Evolutionary conservation across 1,139 yeast genomes (phyloP).

Genomic region (Kodamaea sp.): DNA sequence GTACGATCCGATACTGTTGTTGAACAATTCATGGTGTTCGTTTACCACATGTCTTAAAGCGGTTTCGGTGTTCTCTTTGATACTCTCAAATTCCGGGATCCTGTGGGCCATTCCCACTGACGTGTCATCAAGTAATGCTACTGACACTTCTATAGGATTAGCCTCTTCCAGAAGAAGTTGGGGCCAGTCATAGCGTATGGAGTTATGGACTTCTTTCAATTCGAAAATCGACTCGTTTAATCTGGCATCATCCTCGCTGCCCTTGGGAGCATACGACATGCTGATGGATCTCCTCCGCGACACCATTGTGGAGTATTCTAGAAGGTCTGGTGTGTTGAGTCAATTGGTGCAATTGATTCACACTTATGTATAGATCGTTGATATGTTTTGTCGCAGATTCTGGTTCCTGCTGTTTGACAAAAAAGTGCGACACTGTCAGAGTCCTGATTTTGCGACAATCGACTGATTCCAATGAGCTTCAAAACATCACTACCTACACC

Average conservation of each 20-base stretch:
- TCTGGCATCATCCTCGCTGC: slow-evolving; percentile 1
- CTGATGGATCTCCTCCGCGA: slow-evolving; percentile 4
- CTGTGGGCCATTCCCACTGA: slow-evolving; percentile 86
- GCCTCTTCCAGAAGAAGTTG: slow-evolving; percentile 38
- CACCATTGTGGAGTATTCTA: background rate
- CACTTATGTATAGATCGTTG: no score
- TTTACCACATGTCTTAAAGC: slow-evolving; percentile 72
- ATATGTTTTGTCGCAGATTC: no score
- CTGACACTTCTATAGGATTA: slow-evolving; percentile 82
- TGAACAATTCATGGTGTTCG: slow-evolving; percentile 83
- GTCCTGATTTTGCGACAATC: no score
- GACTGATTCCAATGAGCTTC: no score
- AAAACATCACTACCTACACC: no score
- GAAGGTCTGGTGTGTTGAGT: no score
- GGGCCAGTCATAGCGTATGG: slow-evolving; percentile 49
- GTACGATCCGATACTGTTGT: slow-evolving; percentile 52
- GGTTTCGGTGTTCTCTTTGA: slow-evolving; percentile 55
- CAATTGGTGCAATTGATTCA: no score
- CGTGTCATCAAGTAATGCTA: slow-evolving; percentile 77
- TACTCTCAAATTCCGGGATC: slow-evolving; percentile 54
- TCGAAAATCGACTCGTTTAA: slow-evolving; percentile 36
- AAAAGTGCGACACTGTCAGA: no score
- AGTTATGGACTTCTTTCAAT: slow-evolving; percentile 39
- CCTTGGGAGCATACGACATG: background rate
- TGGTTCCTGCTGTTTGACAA: no score